Evolutionary conservation across 2,329 filamentous ascomycete genomes (phyloP), one percentile per base, ranked within the genome.

Genomic region (Cytospora mali): DNA sequence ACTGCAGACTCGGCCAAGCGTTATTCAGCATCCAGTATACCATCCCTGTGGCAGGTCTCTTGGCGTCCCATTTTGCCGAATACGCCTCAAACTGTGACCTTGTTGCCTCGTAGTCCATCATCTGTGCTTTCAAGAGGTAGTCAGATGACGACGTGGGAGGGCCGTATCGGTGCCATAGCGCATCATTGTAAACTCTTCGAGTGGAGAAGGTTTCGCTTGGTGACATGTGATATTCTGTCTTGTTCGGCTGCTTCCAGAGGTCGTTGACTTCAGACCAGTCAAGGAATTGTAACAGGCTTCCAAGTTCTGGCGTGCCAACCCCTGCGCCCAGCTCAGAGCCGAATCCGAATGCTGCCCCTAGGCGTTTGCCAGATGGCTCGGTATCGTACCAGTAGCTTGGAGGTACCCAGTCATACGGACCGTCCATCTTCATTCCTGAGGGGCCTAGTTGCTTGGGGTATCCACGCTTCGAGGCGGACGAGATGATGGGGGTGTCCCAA

Each of bases 11-110:
- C 0, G 87, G 86, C 85, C 86, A 89, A 0, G 86, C 86, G 52
- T 81, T 81, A 66, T 87, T 88, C 58, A 88, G 71, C 86, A 89
- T 88, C 86, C 86, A 89, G 74, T 89, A 89, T 18, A 89, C 81
- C 54, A 84, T 55, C 0, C 86, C 86, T 0, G 85, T 88, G 0
- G 85, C 84, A 0, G 84, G 82, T 3, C 81, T 75, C 1, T 74
- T 70, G 1, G 76, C 76, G 64, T 70, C 82, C 79, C 84, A 86
- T 0, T 77, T 74, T 2, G 80, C 75, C 0, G 79, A 75, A 68
- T 81, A 88, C 0, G 75, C 84, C 69, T 89, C 86, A 61, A 84
- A 86, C 66, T 88, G 76, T 0, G 84, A 77, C 2, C 85, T 76
- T 0, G 83, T 87, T 1, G 85, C 85, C 72, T 89, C 86, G 67